phyloP scores from a whole-genome alignment of 169 alveolate species.

The Ichthyophthirius multifiliis region DNA sequence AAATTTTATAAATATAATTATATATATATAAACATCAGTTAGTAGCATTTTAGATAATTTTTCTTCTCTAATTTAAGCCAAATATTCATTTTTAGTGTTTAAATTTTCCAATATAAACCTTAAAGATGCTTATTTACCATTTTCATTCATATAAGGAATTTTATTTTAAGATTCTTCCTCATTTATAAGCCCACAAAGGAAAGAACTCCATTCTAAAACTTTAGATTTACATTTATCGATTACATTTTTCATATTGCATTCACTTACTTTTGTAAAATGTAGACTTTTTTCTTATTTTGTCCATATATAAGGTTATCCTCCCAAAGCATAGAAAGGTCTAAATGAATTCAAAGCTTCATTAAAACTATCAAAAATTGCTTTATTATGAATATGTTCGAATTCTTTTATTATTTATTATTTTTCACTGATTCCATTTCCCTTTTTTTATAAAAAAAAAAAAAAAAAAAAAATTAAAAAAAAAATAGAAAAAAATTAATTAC shows the following conservation, averaged over 20 bases:
- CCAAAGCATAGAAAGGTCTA: constrained; percentile 25
- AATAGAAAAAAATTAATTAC: neutral
- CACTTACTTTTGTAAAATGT: neutral
- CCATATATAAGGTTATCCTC: constrained; percentile 42
- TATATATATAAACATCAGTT: constrained; percentile 18
- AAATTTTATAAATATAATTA: too few relatives aligned
- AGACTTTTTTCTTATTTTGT: constrained; percentile 6
- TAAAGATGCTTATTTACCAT: too few relatives aligned
- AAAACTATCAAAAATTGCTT: constrained; percentile 44
- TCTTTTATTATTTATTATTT: constrained; percentile 16
- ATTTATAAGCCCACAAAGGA: constrained; percentile 26
- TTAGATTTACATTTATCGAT: constrained; percentile 22
- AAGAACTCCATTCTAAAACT: constrained; percentile 17
- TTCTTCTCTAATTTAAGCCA: constrained; percentile 19
- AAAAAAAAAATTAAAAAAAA: too few relatives aligned
- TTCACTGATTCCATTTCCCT: constrained; percentile 19
- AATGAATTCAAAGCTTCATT: constrained; percentile 36
- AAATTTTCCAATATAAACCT: too few relatives aligned
- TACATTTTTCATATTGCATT: neutral
- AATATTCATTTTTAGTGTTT: constrained; percentile 12
- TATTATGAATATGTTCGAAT: constrained; percentile 31
- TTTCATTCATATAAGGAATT: too few relatives aligned
- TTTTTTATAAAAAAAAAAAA: too few relatives aligned
- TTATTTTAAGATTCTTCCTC: too few relatives aligned
- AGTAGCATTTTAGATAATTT: constrained; percentile 7